Conservation (phyloP, 768 basidiomycete genomes). For the Leccinum disarticulatum region DNA sequence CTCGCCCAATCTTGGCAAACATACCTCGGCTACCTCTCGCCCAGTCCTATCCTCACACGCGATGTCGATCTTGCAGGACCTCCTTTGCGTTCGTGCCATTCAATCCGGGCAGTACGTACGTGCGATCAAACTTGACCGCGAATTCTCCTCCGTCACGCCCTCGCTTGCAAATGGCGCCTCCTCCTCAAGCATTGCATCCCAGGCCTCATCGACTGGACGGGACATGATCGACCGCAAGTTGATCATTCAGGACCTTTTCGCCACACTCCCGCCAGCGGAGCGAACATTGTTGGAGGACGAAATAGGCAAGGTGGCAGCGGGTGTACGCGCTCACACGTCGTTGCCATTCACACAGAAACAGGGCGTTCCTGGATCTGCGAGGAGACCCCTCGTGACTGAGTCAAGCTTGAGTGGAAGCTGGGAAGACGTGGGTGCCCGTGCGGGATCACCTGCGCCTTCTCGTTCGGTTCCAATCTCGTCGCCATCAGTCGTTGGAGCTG, state of each 20-base stretch:
- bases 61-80: constrained; percentile 65
- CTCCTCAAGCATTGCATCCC: constrained; percentile 21
- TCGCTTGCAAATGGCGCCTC: constrained; percentile 12
- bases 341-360: constrained; percentile 7
- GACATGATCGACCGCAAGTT: constrained; percentile 50
- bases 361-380: constrained; percentile 10
- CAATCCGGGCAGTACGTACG: constrained; percentile 67
- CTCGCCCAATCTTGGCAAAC: constrained; percentile 6
- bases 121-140: constrained; percentile 75
- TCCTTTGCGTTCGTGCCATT: constrained; percentile 76
- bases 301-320: constrained; percentile 40
- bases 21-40: neutral
- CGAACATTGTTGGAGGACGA: constrained; percentile 61
- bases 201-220: constrained; percentile 25
- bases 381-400: constrained; percentile 29
- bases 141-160: constrained; percentile 49
- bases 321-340: constrained; percentile 16
- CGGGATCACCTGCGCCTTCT: constrained; percentile 9
- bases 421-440: constrained; percentile 50
- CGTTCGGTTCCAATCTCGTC: constrained; percentile 8
- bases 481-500: constrained; percentile 3
- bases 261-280: constrained; percentile 61
- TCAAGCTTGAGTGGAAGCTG: constrained; percentile 57
- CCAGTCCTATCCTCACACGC: constrained; percentile 43
- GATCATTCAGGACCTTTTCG: constrained; percentile 70